Evolutionary conservation across 352 stramenopile genomes (phyloP).

Genomic region (Pythium rhizo-oryzae): DNA sequence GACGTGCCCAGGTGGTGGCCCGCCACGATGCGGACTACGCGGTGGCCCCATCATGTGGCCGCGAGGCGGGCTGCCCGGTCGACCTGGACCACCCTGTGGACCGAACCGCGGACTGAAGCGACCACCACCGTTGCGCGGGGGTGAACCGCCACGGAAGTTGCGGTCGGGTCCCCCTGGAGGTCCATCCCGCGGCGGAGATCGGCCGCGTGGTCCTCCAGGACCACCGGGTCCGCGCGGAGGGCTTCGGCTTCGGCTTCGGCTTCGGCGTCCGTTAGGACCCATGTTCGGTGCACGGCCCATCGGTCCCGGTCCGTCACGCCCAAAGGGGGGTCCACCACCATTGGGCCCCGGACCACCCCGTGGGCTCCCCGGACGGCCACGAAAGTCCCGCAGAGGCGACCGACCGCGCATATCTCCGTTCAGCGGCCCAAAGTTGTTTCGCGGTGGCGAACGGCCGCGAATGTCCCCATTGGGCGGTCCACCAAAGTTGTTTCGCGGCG

Average conservation of each 20-base stretch:
- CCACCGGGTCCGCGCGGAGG: constrained; percentile 13
- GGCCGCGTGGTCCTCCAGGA: constrained; percentile 1
- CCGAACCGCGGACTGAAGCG: constrained; percentile 15
- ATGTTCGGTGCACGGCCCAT: constrained; percentile 18
- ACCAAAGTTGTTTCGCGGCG: neutral
- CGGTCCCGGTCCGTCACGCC: constrained; percentile 4
- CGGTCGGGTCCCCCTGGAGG: constrained; percentile 14
- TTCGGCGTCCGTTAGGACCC: constrained; percentile 8
- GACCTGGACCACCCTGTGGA: constrained; percentile 1
- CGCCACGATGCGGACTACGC: constrained; percentile 16
- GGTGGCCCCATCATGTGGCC: constrained; percentile 15
- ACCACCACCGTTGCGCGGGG: constrained; percentile 10
- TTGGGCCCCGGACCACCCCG: neutral
- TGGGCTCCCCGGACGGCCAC: constrained; percentile 3
- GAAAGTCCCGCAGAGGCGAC: constrained; percentile 12
- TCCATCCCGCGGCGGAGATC: constrained; percentile 9
- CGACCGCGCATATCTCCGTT: too few relatives aligned
- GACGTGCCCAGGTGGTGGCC: constrained; percentile 10
- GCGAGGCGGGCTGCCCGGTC: constrained; percentile 15
- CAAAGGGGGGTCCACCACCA: constrained; percentile 7
- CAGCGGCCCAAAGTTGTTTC: neutral
- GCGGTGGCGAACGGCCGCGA: neutral
- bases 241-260: constrained; percentile 17
- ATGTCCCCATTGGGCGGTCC: neutral
- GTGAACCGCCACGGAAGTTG: constrained; percentile 19